phyloP scores from a whole-genome alignment of 1,139 yeast species.

The Taiozyma sp. region DNA sequence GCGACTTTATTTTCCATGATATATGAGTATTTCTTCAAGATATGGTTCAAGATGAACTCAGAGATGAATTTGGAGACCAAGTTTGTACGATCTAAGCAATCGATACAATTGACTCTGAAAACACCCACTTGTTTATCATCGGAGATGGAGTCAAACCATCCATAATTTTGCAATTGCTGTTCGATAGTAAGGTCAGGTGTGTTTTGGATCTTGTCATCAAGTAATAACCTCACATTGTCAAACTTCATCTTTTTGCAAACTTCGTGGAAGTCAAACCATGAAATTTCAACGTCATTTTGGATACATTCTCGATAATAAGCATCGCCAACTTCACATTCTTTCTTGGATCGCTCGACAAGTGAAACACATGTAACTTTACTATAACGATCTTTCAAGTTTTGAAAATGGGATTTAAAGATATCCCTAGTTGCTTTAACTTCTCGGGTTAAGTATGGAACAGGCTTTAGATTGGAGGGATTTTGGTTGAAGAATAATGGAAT shows the following conservation, averaged over 20 bases:
- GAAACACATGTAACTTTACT: conserved; percentile 29
- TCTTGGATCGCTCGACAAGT: conserved; percentile 31
- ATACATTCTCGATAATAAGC: conserved; percentile 25
- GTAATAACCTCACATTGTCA: conserved; percentile 27
- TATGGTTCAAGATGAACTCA: conserved; percentile 22
- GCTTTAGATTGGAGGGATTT: conserved; percentile 43
- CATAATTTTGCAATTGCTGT: conserved; percentile 20
- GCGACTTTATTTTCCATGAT: conserved; percentile 7
- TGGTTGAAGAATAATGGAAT: conserved; percentile 50
- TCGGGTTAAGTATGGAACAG: conserved; percentile 32
- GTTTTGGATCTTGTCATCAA: conserved; percentile 22
- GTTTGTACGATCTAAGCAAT: conserved; percentile 39
- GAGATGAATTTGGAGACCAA: conserved; percentile 33
- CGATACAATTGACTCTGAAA: conserved; percentile 36
- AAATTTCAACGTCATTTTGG: conserved; percentile 23
- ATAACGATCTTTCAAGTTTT: conserved; percentile 22
- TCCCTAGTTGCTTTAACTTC: conserved; percentile 23
- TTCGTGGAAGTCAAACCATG: conserved; percentile 41
- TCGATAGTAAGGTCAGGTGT: conserved; percentile 13
- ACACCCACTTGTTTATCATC: conserved; percentile 29
- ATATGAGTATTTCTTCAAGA: conserved; percentile 25
- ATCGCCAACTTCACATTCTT: conserved; percentile 31
- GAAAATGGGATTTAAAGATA: conserved; percentile 29
- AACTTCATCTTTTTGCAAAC: conserved; percentile 35
- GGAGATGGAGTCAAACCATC: conserved; percentile 28